Evolutionary conservation across 2,329 filamentous ascomycete species (phyloP).

Genomic region (Epichloe gansuensis): DNA sequence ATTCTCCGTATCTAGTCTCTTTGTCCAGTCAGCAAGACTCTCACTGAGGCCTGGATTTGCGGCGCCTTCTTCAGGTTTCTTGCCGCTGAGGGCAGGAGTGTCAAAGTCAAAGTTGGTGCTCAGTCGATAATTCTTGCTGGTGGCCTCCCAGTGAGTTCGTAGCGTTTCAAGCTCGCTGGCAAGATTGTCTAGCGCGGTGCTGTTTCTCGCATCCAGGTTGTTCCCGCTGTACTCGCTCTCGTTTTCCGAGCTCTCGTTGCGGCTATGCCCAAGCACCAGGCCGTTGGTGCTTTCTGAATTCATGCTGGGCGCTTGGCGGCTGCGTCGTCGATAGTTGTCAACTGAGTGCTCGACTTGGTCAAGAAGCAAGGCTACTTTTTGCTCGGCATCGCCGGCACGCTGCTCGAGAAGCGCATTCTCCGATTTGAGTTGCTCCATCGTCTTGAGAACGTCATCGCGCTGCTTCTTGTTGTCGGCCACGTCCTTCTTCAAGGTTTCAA

Average conservation of each 20-base stretch:
- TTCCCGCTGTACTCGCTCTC: conserved; percentile 51
- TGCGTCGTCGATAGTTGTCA: conserved; percentile 80
- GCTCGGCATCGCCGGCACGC: conserved; percentile 78
- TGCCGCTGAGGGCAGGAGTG: conserved; percentile 19
- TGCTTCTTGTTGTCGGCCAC: conserved; percentile 52
- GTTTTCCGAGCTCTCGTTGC: conserved; percentile 44
- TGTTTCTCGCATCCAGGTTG: conserved; percentile 38
- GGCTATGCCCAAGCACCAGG: conserved; percentile 27
- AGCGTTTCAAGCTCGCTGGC: conserved; percentile 86
- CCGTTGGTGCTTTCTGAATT: conserved; percentile 22
- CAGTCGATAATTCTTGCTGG: conserved; percentile 86
- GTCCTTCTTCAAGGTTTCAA: conserved; percentile 56
- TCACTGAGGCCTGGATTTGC: conserved; percentile 44
- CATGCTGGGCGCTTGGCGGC: conserved; percentile 42
- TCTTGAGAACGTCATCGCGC: conserved; percentile 49
- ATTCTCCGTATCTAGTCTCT: conserved; percentile 51
- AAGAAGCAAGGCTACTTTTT: conserved; percentile 81
- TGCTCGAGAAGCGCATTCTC: conserved; percentile 74
- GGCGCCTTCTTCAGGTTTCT: conserved; percentile 31
- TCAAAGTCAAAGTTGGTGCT: conserved; percentile 88
- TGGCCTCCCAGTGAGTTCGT: conserved; percentile 86
- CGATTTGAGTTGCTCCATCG: conserved; percentile 66
- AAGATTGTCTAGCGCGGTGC: conserved; percentile 71
- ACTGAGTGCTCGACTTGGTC: conserved; percentile 92
- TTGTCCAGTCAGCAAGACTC: conserved; percentile 68